Conservation (phyloP, 2,329 filamentous ascomycete genomes). For the Westerdykella sp. region DNA sequence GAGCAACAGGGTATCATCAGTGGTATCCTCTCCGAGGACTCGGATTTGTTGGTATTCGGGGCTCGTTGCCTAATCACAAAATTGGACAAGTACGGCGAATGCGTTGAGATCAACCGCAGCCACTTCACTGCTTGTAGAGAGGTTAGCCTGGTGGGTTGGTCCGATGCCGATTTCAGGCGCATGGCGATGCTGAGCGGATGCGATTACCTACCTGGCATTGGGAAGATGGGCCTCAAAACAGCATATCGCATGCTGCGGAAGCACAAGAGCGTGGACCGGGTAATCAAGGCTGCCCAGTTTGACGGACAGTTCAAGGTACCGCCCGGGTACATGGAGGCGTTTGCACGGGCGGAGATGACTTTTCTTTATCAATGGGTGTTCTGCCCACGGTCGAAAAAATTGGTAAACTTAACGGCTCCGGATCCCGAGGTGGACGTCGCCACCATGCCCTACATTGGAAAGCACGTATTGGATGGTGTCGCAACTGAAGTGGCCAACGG, state of each 20-base stretch:
- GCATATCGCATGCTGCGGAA: conserved; percentile 86
- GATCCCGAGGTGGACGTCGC: conserved; percentile 57
- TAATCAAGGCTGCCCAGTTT: conserved; percentile 78
- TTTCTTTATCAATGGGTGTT: conserved; percentile 95
- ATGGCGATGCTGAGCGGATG: conserved; percentile 98
- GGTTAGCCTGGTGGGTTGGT: conserved; percentile 84
- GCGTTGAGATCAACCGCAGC: conserved; percentile 80
- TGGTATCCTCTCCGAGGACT: conserved; percentile 93
- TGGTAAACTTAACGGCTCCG: conserved; percentile 70
- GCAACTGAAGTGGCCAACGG: conserved; percentile 72
- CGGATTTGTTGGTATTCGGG: conserved; percentile 90
- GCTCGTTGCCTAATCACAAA: conserved; percentile 88
- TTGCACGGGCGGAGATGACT: conserved; percentile 81
- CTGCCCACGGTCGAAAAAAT: conserved; percentile 62
- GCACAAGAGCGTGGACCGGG: conserved; percentile 77
- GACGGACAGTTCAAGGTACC: conserved; percentile 81
- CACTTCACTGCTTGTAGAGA: conserved; percentile 88
- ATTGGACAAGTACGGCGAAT: conserved; percentile 87
- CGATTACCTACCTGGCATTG: conserved; percentile 85
- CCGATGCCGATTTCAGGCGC: conserved; percentile 79
- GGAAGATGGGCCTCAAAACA: conserved; percentile 84
- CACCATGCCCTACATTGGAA: conserved; percentile 76
- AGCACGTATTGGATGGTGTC: conserved; percentile 60
- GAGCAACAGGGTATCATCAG: conserved; percentile 77
- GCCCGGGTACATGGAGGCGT: conserved; percentile 70